Conservation (phyloP, 495 filamentous ascomycete species). For the Neurospora intermedia region DNA sequence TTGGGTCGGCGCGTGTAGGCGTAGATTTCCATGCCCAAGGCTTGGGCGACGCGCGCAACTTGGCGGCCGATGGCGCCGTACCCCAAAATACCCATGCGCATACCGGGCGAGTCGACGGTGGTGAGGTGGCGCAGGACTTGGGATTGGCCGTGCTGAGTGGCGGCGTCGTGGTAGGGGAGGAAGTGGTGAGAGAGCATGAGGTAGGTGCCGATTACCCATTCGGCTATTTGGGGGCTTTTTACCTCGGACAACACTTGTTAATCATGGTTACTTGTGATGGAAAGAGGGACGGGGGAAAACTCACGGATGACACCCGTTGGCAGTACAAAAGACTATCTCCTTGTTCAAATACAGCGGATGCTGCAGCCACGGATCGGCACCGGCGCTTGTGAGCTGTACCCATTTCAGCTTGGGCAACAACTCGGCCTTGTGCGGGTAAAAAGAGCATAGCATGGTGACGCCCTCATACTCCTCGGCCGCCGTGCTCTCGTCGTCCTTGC, state of each 20-base stretch:
- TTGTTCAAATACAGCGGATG: conserved; percentile 20
- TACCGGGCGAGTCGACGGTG: conserved; percentile 20
- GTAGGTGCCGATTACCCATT: conserved; percentile 34
- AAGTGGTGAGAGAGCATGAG: conserved; percentile 22
- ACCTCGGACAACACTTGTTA: not conserved
- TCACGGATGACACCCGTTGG: conserved; percentile 21
- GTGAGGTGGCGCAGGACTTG: not conserved
- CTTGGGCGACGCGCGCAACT: conserved; percentile 54
- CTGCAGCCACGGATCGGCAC: conserved; percentile 21
- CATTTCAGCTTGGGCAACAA: conserved; percentile 19
- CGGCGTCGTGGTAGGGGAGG: not conserved
- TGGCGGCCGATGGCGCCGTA: conserved; percentile 73
- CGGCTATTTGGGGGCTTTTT: conserved; percentile 31
- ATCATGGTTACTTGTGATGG: not conserved
- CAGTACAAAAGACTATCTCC: conserved; percentile 20
- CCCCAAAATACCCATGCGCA: conserved; percentile 53
- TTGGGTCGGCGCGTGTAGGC: conserved; percentile 66
- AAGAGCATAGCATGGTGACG: conserved; percentile 17
- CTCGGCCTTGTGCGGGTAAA: conserved; percentile 11
- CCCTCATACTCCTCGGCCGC: conserved; percentile 14
- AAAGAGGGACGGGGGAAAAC: not conserved
- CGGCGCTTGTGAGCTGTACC: conserved; percentile 23
- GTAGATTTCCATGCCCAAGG: conserved; percentile 70
- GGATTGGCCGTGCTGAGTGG: conserved; percentile 1
- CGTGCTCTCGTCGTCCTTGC: not conserved